Conservation (phyloP, 306 rosid genomes). For the Rosa chinensis region DNA sequence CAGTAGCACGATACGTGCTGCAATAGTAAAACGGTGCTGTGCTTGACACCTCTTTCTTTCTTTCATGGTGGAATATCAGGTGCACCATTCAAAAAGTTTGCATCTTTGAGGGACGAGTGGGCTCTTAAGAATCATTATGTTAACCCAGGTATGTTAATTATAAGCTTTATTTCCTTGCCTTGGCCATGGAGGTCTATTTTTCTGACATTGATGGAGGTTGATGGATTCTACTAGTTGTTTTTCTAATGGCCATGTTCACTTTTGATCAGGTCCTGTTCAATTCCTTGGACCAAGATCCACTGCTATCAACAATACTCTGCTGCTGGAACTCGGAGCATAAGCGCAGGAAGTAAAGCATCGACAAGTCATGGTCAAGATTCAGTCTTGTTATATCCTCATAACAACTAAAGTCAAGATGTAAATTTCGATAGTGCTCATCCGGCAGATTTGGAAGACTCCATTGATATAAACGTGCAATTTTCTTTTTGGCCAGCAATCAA, state of each 20-base stretch:
- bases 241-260: slow-evolving; percentile 6
- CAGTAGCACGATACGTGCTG: background rate
- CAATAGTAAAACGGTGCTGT: background rate
- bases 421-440: background rate
- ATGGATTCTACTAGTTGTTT: too few relatives aligned
- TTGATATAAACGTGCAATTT: background rate
- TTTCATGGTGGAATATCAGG: slow-evolving; percentile 40
- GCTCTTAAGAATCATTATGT: slow-evolving; percentile 68
- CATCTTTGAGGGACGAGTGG: slow-evolving; percentile 77
- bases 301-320: slow-evolving; percentile 57
- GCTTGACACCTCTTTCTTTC: background rate
- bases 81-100: slow-evolving; percentile 85
- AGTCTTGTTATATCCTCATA: background rate
- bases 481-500: background rate
- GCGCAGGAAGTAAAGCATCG: slow-evolving; percentile 18
- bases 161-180: background rate
- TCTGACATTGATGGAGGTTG: background rate
- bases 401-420: background rate
- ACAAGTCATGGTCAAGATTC: background rate
- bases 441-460: background rate
- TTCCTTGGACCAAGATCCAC: slow-evolving; percentile 69
- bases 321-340: slow-evolving; percentile 62
- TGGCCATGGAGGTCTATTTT: background rate
- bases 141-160: slow-evolving; percentile 55
- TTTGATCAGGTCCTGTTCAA: slow-evolving; percentile 75